Evolutionary conservation across 495 filamentous ascomycete species (phyloP).

Genomic region (Physcia stellaris): DNA sequence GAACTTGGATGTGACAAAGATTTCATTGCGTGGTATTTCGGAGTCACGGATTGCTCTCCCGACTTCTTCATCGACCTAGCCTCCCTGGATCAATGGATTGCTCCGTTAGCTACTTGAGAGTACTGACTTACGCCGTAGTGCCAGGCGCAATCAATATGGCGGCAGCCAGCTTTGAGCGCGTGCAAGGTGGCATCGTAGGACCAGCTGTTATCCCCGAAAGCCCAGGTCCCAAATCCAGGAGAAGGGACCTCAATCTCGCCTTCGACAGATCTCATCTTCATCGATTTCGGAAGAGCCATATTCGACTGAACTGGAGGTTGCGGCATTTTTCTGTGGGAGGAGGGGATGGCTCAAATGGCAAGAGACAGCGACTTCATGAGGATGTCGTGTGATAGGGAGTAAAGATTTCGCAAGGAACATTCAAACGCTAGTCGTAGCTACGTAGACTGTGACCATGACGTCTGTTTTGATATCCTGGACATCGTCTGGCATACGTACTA

Average conservation of each 20-base stretch:
- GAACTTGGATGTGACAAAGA: constrained; percentile 66
- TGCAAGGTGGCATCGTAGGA: constrained; percentile 19
- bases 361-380: too few relatives aligned
- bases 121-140: constrained; percentile 40
- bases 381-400: too few relatives aligned
- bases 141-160: constrained; percentile 57
- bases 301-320: too few relatives aligned
- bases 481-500: too few relatives aligned
- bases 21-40: constrained; percentile 42
- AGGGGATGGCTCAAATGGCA: too few relatives aligned
- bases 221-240: constrained; percentile 6
- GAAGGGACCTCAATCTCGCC: constrained; percentile 2
- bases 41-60: constrained; percentile 44
- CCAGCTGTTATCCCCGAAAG: constrained; percentile 4
- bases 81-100: not conserved
- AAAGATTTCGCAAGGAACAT: too few relatives aligned
- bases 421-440: too few relatives aligned
- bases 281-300: constrained; percentile 3
- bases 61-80: constrained; percentile 37
- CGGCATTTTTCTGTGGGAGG: too few relatives aligned
- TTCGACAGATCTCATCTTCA: not conserved
- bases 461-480: too few relatives aligned
- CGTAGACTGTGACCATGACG: too few relatives aligned
- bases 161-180: constrained; percentile 45
- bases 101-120: too few relatives aligned